These are phyloP conservation scores for Rubroboletus pulcherrimus DNA, from an alignment of 768 basidiomycete genomes.

Conservation along the genomic window DNA sequence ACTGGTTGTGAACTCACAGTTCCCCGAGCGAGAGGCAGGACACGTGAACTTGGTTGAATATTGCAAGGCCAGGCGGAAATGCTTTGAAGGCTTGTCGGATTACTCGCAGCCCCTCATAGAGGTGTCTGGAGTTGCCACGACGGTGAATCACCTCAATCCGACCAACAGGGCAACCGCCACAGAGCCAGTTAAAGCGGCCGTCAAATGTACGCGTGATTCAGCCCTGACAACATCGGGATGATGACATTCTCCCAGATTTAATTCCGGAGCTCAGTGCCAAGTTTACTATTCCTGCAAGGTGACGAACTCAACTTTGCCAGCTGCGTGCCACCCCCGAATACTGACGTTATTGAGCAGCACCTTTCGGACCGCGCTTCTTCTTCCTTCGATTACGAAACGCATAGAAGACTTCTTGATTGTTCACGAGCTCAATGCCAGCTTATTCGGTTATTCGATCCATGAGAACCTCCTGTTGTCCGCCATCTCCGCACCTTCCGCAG, in stretches of 20 bases:
- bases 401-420: conserved; percentile 73
- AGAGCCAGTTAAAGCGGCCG: conserved; percentile 37
- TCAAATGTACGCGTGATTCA: conserved; percentile 53
- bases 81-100: conserved; percentile 58
- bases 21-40: conserved; percentile 53
- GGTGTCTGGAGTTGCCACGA: conserved; percentile 48
- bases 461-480: conserved; percentile 63
- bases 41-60: conserved; percentile 63
- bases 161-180: conserved; percentile 37
- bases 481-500: conserved; percentile 65
- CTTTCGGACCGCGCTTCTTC: conserved; percentile 60
- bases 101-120: conserved; percentile 71
- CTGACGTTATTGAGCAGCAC: conserved; percentile 42
- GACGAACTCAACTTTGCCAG: conserved; percentile 22
- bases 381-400: conserved; percentile 71
- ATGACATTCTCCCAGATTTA: conserved; percentile 49
- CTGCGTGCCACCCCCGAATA: conserved; percentile 15
- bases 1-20: conserved; percentile 1
- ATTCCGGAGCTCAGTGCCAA: conserved; percentile 81
- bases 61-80: conserved; percentile 57
- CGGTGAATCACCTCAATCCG: conserved; percentile 60
- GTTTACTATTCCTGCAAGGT: conserved; percentile 74
- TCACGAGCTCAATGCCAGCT: conserved; percentile 70
- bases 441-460: conserved; percentile 60
- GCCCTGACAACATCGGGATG: conserved; percentile 23